A percentile compares a stretch with the other conserved stretches of the same genome.
Evolutionary conservation across 1,284 basidiomycete species (phyloP).

Genomic region (Rhodotorula sp.): DNA sequence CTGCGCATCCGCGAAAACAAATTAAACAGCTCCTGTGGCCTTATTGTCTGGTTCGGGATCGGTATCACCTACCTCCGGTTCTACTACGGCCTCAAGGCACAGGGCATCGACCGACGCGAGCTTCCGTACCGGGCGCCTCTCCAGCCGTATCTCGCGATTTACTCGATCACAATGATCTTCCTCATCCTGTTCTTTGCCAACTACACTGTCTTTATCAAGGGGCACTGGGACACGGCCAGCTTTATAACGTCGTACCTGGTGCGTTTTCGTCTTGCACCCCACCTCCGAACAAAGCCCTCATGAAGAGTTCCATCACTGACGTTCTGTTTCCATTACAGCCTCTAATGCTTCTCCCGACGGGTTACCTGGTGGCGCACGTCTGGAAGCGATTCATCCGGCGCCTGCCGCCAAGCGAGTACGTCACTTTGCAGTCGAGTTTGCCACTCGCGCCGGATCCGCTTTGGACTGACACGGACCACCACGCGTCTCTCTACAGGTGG

Average conservation of each 20-base stretch:
- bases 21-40: background rate
- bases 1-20: background rate
- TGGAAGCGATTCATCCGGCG: slow-evolving; percentile 46
- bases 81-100: slow-evolving; percentile 56
- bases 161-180: slow-evolving; percentile 16
- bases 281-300: too few relatives aligned
- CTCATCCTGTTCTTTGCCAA: slow-evolving; percentile 31
- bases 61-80: slow-evolving; percentile 35
- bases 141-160: slow-evolving; percentile 48
- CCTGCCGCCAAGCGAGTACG: background rate
- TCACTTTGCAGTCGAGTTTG: background rate
- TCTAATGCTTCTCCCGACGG: slow-evolving; percentile 66
- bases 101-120: slow-evolving; percentile 59
- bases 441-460: too few relatives aligned
- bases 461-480: background rate
- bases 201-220: slow-evolving; percentile 27
- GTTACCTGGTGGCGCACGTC: slow-evolving; percentile 59
- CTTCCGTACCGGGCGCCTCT: slow-evolving; percentile 56
- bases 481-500: slow-evolving; percentile 23
- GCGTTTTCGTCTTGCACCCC: background rate
- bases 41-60: slow-evolving; percentile 35
- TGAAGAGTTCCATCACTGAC: background rate
- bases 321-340: slow-evolving; percentile 61
- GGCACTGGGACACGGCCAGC: slow-evolving; percentile 8
- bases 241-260: slow-evolving; percentile 14